These are phyloP conservation scores for Acer campestre DNA, from an alignment of 345 rosid genomes.

Conservation along the genomic window DNA sequence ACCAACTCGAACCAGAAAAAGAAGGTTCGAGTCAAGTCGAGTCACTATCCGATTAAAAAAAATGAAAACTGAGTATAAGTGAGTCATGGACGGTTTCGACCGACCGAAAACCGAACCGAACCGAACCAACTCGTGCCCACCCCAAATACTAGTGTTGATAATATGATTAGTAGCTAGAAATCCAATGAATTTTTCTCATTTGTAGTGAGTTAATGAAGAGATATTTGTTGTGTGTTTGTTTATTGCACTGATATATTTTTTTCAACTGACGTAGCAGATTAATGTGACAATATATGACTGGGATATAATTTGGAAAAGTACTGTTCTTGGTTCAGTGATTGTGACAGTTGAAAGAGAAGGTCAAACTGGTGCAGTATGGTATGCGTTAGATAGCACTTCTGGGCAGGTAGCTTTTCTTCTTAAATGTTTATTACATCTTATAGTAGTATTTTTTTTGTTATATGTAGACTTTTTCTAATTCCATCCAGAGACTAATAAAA, in stretches of 20 bases:
- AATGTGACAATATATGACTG: conserved; percentile 95
- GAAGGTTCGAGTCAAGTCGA: too few relatives aligned
- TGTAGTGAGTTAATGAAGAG: not conserved
- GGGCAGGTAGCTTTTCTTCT: conserved; percentile 72
- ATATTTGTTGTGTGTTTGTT: not conserved
- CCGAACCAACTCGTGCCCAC: too few relatives aligned
- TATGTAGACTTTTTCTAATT: conserved; percentile 12
- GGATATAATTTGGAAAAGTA: conserved; percentile 99
- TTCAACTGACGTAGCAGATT: conserved; percentile 51
- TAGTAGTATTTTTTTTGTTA: not conserved
- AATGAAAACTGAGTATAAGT: too few relatives aligned
- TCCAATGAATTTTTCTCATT: not conserved
- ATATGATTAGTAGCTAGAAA: not conserved
- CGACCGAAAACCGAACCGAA: too few relatives aligned
- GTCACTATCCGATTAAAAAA: too few relatives aligned
- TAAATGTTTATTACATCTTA: conserved; percentile 12
- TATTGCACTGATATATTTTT: conserved; percentile 8
- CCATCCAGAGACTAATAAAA: conserved; percentile 23
- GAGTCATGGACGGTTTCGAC: too few relatives aligned
- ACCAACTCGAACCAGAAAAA: too few relatives aligned
- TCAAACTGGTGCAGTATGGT: conserved; percentile 88
- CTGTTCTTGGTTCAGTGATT: conserved; percentile 93
- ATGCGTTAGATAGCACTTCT: conserved; percentile 83
- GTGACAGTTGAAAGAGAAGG: conserved; percentile 86
- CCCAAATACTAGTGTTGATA: not conserved